Evolutionary conservation across 371 early-diverging fungal genomes (phyloP).

Genomic region (Sanchytrium tribonematis): DNA sequence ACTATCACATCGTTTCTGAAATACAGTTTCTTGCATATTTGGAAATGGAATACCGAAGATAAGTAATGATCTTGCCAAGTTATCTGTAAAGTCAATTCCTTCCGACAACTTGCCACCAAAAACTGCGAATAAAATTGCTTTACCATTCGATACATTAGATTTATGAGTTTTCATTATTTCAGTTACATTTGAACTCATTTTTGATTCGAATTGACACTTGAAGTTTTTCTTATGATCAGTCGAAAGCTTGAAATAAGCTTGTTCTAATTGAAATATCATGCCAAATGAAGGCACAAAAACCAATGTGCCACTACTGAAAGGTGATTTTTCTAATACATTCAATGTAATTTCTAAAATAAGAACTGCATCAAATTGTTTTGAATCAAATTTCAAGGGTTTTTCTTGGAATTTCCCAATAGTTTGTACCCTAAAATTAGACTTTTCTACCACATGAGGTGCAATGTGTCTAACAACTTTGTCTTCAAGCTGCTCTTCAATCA

Average conservation of each 20-base stretch:
- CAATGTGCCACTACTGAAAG: neutral
- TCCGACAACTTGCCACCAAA: conserved; percentile 78
- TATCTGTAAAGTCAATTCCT: conserved; percentile 78
- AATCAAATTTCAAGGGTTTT: neutral
- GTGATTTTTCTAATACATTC: neutral
- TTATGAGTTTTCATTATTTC: neutral
- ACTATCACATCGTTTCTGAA: neutral
- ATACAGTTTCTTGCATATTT: conserved; percentile 16
- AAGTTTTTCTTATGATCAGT: neutral
- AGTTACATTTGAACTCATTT: neutral
- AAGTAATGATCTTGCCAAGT: conserved; percentile 57
- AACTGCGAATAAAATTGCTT: conserved; percentile 28
- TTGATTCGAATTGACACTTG: neutral
- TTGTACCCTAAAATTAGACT: neutral
- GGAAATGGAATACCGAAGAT: conserved; percentile 78
- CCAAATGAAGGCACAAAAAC: neutral
- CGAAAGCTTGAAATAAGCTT: too few relatives aligned
- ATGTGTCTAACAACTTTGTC: neutral
- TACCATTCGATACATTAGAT: conserved; percentile 8
- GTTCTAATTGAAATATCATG: neutral
- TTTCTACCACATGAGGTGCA: neutral
- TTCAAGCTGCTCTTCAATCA: neutral
- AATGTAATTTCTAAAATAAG: neutral
- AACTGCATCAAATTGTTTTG: neutral
- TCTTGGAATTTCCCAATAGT: neutral